Base-by-base conservation (phyloP, 169 alveolate genomes). In the Plasmodium reichenowi region DNA sequence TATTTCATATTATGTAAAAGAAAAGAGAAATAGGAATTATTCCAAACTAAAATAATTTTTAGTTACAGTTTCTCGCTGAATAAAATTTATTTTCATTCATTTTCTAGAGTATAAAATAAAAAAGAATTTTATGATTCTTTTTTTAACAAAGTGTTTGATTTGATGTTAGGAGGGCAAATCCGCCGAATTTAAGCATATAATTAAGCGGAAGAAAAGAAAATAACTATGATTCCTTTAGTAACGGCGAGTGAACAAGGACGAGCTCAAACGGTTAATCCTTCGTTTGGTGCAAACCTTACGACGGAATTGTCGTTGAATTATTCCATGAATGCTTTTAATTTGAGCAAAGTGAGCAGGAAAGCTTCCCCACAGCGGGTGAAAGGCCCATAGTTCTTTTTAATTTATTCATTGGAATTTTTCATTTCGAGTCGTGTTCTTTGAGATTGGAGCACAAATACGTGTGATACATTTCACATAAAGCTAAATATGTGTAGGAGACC, bases 161-260 rank as follows among this genome's bases (percentile, higher is more conserved):
- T 48, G 45, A 74, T 47, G 70, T 48, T 75, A 70, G 73, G 95
- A 93, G 93, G 94, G 98, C 93, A 76, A 90, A 95, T 97, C 96
- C 97, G 97, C 97, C 90, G 96, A 95, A 95, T 95, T 94, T 93
- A 20, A 20, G 22, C 22, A 20, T 20, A 20, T 20, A 20, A 20
- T 20, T 20, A 20, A 20, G 22, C 22, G 22, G 22, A 20, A 20
- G 22, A 20, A 20, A 20, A 20, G 22, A 20, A 20, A 20, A 20
- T 20, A 20, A 20, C 22, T 20, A 20, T 20, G 22, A 20, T 20
- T 20, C 22, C 22, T 20, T 20, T 20, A 20, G 22, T 20, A 20
- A 20, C 22, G 97, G 96, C 97, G 97, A 96, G 97, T 93, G 98
- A 95, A 95, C 94, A 94, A 96, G 97, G 96, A 96, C 70, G 56